Base-by-base conservation (phyloP, 2,329 filamentous ascomycete species). In the Aplosporella prunicola region DNA sequence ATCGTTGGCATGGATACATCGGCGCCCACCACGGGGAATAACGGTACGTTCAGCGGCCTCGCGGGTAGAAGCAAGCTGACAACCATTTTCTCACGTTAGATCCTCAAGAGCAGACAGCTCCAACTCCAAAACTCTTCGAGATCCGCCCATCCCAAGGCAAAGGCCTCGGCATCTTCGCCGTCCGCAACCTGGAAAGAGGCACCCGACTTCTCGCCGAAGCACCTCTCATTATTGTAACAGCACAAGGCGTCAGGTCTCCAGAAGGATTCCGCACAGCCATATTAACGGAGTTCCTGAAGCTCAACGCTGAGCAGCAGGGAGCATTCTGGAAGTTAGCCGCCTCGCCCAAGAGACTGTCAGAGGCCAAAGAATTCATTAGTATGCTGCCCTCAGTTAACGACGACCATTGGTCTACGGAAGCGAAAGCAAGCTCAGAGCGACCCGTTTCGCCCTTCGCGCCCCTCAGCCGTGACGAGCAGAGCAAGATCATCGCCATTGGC, bases 161-260 rank as follows among this genome's bases (percentile, higher is more conserved):
- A 45, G 65, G 64, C 14, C 55, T 62, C 20, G 65, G 64, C 32
- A 56, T 61, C 35, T 56, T 67, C 40, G 64, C 64, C 1, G 43
- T 49, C 4, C 40, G 44, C 7, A n/a, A 32, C 14, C 58, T 68
- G 28, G 38, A 51, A 20, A 49, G 45, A 15, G 61, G 63, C 9
- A 61, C 58, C 2, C 55, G 56, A 20, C 60, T 68, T 35, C 51
- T 67, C 9, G 50, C 50, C 17, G 64, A 67, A 33, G 18, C 42
- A 1, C 57, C 64, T 0, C 54, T 66, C 3, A 49, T 67, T 40
- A 41, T 23, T 9, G 28, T 29, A n/a, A n/a, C n/a, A n/a, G n/a
- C 9, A 15, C 22, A 8, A 8, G 9, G 9, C 16, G 22, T 17
- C 10, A 27, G 11, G 16, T 5, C 16, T 9, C 18, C 6, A 32